Evolutionary conservation across 768 basidiomycete genomes (phyloP).

Genomic region (Amyloporia xantha): DNA sequence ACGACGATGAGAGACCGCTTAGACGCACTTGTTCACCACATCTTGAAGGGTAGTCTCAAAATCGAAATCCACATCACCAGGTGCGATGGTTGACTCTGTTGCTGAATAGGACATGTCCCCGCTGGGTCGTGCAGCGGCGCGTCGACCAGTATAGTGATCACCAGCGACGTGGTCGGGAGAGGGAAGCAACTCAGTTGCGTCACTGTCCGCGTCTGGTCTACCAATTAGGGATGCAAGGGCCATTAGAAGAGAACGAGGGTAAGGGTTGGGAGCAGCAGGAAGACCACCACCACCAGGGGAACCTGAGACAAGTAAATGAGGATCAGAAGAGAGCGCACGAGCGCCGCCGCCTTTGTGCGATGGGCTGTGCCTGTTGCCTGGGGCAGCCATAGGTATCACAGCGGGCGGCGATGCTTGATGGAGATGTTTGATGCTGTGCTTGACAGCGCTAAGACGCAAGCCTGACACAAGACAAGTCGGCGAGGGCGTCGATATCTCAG

Average conservation of each 20-base stretch:
- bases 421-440: background rate
- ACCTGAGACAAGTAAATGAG: too few relatives aligned
- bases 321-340: background rate
- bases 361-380: background rate
- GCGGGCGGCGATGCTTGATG: background rate
- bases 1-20: background rate
- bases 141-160: background rate
- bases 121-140: background rate
- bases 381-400: background rate
- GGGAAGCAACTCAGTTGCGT: constrained; percentile 3
- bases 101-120: background rate
- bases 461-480: background rate
- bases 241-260: constrained; percentile 2
- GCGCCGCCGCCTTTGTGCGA: background rate
- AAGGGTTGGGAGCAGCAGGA: background rate
- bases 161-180: background rate
- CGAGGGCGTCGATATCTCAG: background rate
- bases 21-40: constrained; percentile 17
- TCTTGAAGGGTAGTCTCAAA: constrained; percentile 22
- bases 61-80: constrained; percentile 19
- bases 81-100: background rate
- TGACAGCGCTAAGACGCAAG: background rate
- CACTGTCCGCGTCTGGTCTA: background rate
- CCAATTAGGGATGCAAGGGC: constrained; percentile 1
- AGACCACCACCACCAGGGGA: constrained; percentile 1